Base-by-base conservation (phyloP, 305 asterid species). In the Striga hermonthica region DNA sequence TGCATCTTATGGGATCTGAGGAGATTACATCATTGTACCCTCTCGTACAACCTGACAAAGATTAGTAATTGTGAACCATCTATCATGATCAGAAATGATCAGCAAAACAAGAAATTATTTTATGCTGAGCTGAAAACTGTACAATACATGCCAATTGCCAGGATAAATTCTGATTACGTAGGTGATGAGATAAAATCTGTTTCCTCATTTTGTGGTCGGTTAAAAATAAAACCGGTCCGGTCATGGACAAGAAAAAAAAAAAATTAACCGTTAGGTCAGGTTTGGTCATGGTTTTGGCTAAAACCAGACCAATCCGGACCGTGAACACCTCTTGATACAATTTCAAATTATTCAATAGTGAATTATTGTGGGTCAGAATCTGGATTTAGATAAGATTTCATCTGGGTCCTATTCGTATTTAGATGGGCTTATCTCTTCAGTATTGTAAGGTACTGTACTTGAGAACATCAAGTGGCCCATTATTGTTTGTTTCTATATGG, bases 331-430 rank as follows among this genome's bases (percentile, higher is more conserved):
- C n/a, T n/a, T n/a, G 28, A 43, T 44, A 55, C 31, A 52, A 8
- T 7, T 43, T 6, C 53, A 50, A 59, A 43, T 45, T 45, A 66
- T 56, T 50, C 43, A 6, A n/a, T 60, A n/a, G 11, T 43, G 6
- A 38, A 14, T 5, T 59, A n/a, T 39, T 40, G 9, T 57, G 36
- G 9, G 16, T 45, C 62, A 22, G 12, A 36, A 40, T 45, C 41
- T 58, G 22, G n/a, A 34, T 45, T 52, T 44, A 41, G 66, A 45
- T 60, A 36, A 69, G 72, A 50, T 64, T 28, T 61, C 31, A 36
- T 11, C 47, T 34, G 53, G 56, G 68, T 12, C 69, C 73, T 38
- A 36, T 22, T 62, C 39, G 60, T 16, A 37, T 16, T 45, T 13
- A 47, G 66, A 54, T 65, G 14, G 43, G 56, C 56, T 16, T 22